Evolutionary conservation across 805 yeast species (phyloP), one percentile per base, ranked within the genome.

Genomic region (Zygotorulaspora sp.): DNA sequence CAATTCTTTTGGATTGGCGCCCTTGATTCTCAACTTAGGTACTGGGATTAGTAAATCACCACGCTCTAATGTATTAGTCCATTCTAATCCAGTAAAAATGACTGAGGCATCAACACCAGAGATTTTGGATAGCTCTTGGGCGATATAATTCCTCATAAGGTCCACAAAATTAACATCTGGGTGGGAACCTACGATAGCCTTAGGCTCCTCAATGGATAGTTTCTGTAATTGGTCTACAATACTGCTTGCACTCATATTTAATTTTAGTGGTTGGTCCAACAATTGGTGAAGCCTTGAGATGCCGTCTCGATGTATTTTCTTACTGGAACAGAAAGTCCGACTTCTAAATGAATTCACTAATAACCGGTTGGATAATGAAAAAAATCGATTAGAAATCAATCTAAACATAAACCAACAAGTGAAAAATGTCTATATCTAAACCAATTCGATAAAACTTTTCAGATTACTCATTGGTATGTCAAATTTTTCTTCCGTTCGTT

Each of bases 21-120:
- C 90, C 48, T 84, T 78, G 51, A 87, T 83, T 62, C 90, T 74
- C 54, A 95, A 76, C 62, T 97, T 79, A 52, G 97, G 98, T 29
- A 92, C 72, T 29, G 98, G 97, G 38, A 90, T 77, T 45, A 90
- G 74, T 54, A 92, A 72, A 63, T 92, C 98, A 58, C 97, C 98
- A 40, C 90, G 82, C 43, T 88, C 96, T 50, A 83, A 66, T 27
- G 88, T 80, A 48, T 75, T 71, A 15, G 96, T 87, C 72, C 90
- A 77, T 65, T 92, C 97, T 55, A 92, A 72, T 24, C 96, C 87
- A 40, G 87, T 84, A 63, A 72, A 85, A 46, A 89, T 85, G 35
- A 87, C 60, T 3, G 68, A 65, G 40, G 73, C 66, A 42, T 81
- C 83, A 27, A 88, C 94, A 24, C 80, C 82, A 13, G 94, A 73